Conservation (phyloP, 495 filamentous ascomycete genomes). For the Xylaria castorea region DNA sequence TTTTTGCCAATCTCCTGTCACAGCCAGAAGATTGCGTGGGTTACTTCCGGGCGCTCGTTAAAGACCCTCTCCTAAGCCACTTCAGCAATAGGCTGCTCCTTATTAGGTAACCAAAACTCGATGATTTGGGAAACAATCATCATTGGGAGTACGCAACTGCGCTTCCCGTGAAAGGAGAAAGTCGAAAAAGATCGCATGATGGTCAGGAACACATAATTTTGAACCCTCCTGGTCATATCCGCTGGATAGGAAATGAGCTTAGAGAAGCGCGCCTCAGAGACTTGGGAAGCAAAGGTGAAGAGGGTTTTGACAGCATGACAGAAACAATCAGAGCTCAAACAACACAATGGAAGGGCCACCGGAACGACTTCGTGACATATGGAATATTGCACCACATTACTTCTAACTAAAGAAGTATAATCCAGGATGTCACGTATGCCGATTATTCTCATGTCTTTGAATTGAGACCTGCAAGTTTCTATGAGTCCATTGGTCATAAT, state of each 20-base stretch:
- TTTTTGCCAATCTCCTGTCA: background rate
- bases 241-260: background rate
- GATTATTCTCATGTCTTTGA: background rate
- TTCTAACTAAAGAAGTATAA: background rate
- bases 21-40: background rate
- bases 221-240: background rate
- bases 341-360: background rate
- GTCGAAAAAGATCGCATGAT: background rate
- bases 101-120: background rate
- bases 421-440: too few relatives aligned
- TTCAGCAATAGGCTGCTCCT: background rate
- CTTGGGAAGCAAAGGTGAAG: background rate
- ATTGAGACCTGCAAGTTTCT: background rate
- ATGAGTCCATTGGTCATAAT: background rate
- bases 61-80: background rate
- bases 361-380: background rate
- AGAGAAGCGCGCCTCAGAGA: background rate
- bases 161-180: background rate
- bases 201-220: background rate
- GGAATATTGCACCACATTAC: conserved; percentile 2
- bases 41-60: background rate
- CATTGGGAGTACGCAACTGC: background rate
- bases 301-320: background rate
- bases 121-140: background rate
- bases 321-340: background rate